Evolutionary conservation across 1,284 basidiomycete genomes (phyloP).

Genomic region (Anthracocystis setariae): DNA sequence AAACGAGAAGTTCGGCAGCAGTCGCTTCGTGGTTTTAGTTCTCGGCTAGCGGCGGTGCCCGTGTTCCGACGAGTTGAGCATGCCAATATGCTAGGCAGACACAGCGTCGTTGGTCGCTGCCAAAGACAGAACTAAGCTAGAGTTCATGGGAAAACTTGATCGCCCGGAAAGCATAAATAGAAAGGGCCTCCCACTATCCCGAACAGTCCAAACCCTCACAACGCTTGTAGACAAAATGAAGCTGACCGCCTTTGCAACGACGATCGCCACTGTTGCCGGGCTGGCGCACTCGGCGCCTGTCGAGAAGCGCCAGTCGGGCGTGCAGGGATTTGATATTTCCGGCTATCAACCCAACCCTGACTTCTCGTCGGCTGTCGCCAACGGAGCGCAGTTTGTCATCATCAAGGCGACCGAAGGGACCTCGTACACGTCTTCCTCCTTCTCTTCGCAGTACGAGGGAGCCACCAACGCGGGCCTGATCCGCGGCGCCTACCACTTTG

Average conservation of each 20-base stretch:
- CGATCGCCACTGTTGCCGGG: constrained; percentile 10
- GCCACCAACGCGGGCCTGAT: constrained; percentile 74
- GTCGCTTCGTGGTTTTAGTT: too few relatives aligned
- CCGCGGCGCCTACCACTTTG: constrained; percentile 75
- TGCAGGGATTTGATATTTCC: constrained; percentile 71
- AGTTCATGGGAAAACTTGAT: too few relatives aligned
- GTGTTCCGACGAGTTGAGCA: constrained; percentile 5
- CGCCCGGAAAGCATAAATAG: too few relatives aligned
- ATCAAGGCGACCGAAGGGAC: constrained; percentile 80
- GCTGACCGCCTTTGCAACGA: constrained; percentile 10
- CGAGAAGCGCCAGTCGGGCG: constrained; percentile 40
- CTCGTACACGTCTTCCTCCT: constrained; percentile 68
- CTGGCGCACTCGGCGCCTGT: constrained; percentile 17
- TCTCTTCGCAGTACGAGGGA: constrained; percentile 72
- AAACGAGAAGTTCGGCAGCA: too few relatives aligned
- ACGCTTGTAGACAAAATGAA: constrained; percentile 13
- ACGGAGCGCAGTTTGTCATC: constrained; percentile 74
- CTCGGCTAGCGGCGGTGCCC: constrained; percentile 5
- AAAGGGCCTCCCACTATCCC: too few relatives aligned
- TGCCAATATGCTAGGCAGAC: too few relatives aligned
- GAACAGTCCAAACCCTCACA: too few relatives aligned
- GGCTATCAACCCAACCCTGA: constrained; percentile 72
- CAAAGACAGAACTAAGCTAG: too few relatives aligned
- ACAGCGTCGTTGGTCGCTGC: too few relatives aligned
- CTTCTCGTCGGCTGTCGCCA: constrained; percentile 73